phyloP scores from a whole-genome alignment of 371 early-diverging fungal genomes.

The Mortierella sp. region DNA sequence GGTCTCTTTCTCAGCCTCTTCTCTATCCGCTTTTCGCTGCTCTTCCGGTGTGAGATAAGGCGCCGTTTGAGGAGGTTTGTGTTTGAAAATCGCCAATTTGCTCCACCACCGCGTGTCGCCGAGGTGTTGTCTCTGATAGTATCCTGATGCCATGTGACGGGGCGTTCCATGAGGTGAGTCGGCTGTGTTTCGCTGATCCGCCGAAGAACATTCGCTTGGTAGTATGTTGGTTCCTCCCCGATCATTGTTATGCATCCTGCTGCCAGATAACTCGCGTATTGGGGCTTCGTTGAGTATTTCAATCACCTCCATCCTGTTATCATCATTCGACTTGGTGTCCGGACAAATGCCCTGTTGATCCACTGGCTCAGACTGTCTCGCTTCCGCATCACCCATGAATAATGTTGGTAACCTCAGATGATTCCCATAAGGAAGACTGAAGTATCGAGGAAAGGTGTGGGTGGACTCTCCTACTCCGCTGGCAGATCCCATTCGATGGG shows the following conservation, averaged over 20 bases:
- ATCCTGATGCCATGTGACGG: too few relatives aligned
- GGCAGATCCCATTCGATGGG: constrained; percentile 7
- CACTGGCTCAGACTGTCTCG: neutral
- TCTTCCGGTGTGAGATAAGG: constrained; percentile 5
- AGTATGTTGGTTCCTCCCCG: too few relatives aligned
- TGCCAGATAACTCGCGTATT: too few relatives aligned
- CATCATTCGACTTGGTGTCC: too few relatives aligned
- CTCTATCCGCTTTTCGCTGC: constrained; percentile 19
- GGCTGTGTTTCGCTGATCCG: too few relatives aligned
- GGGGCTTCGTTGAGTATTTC: too few relatives aligned
- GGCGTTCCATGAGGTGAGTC: too few relatives aligned
- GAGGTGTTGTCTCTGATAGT: too few relatives aligned
- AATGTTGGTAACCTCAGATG: constrained; percentile 7
- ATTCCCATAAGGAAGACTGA: neutral
- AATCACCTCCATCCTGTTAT: too few relatives aligned
- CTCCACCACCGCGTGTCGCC: neutral
- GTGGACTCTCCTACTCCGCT: neutral
- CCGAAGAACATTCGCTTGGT: too few relatives aligned
- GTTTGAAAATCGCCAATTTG: neutral
- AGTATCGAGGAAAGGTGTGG: constrained; percentile 5
- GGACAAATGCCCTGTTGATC: neutral
- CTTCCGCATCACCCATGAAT: constrained; percentile 2
- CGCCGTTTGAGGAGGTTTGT: neutral
- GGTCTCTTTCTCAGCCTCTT: constrained; percentile 24
- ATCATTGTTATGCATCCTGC: too few relatives aligned